phyloP scores from a whole-genome alignment of 345 rosid species.

The Eucalyptus victrix region DNA sequence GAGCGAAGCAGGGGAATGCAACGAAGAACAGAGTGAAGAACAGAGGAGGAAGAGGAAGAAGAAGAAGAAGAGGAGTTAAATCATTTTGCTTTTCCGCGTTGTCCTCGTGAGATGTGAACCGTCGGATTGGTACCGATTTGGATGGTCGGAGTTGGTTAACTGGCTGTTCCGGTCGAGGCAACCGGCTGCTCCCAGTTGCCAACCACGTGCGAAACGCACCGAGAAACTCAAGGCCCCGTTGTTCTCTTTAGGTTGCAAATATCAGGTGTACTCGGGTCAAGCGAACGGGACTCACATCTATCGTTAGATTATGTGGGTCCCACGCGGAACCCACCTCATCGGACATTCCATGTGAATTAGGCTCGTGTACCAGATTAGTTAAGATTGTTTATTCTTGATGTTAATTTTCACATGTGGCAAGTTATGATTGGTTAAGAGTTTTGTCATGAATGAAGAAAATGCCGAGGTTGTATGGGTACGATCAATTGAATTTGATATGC shows the following conservation, averaged over 20 bases:
- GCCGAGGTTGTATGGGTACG: fast-evolving
- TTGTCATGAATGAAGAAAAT: not conserved
- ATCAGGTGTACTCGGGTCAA: not conserved
- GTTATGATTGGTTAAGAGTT: not conserved
- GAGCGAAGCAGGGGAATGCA: not conserved
- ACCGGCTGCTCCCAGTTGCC: not conserved
- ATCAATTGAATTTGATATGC: not conserved
- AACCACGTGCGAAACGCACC: not conserved
- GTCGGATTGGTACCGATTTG: not conserved
- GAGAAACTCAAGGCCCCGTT: not conserved
- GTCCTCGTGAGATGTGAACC: not conserved
- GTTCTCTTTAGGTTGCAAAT: not conserved
- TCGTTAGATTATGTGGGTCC: not conserved
- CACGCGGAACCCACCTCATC: not conserved
- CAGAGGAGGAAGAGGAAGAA: not conserved
- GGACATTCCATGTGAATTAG: not conserved
- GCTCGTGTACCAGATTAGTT: not conserved
- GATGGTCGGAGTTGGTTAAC: not conserved
- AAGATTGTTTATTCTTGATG: not conserved
- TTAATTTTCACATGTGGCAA: not conserved
- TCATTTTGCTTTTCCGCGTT: not conserved
- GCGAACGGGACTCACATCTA: not conserved
- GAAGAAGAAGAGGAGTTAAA: not conserved
- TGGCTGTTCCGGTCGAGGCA: not conserved
- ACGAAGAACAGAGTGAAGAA: not conserved